Base-by-base conservation (phyloP, 495 filamentous ascomycete species). In the Penicillium robsamsonii region DNA sequence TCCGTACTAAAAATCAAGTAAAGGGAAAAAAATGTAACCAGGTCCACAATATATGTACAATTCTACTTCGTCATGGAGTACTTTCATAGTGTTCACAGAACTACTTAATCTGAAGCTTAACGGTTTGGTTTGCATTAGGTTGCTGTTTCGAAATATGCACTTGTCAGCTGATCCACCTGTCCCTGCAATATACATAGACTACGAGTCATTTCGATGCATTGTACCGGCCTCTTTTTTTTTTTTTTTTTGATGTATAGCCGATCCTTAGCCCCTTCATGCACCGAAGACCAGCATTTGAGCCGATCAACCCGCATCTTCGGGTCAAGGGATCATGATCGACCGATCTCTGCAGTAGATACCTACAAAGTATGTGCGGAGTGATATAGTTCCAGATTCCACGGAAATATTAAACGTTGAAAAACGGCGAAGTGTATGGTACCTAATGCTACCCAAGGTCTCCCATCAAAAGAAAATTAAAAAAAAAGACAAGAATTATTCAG, bases 161-260 rank as follows among this genome's bases (percentile, higher is more conserved):
- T 17, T 50, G 47, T 53, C 43, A 40, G 9, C 20, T 44, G 46
- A 58, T 67, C 64, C 64, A 67, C 64, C 17, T 33, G 44, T 54
- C 61, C 63, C 60, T 66, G 63, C 50, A 66, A 66, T 63, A 52
- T 46, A 55, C 33, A 37, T n/a, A 58, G 46, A 62, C 65, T 60
- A 56, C 65, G 43, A 65, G 63, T 61, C 64, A 61, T 63, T 57
- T 38, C 46, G 41, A 51, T 63, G 57, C 57, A 63, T 37, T 20
- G 33, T 35, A 51, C 55, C 50, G 55, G 1, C 22, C 22, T 22
- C 22, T 22, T 22, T 51, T 17, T 37, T n/a, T 45, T 43, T 43
- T 17, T 10, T 24, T 13, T 29, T 41, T 41, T 4, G 33, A 37
- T 37, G 13, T 37, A 9, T 41, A 38, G 30, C 31, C 33, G 17